Base-by-base conservation (phyloP, 352 stramenopile species). In the Globisporangium cylindrosporum region DNA sequence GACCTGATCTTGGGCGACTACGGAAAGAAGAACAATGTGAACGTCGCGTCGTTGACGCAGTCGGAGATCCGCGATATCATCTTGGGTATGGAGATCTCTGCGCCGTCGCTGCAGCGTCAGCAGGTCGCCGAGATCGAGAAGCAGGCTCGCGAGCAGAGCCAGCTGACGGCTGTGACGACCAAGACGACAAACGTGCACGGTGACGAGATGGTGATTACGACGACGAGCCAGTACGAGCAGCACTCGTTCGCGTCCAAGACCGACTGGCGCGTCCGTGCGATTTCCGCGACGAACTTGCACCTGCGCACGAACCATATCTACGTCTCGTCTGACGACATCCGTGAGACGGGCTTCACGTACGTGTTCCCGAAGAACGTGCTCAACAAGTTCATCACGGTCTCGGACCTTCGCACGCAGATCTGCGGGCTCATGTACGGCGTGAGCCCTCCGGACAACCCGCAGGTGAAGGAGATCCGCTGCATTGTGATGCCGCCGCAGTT, bases 21-120 rank as follows among this genome's bases (percentile, higher is more conserved):
- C 72, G 98, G 97, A 65, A 99, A 99, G 82, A 99, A 99, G 78
- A 99, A 99, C 82, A 99, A 99, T 75, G 98, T 99, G 34, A 99
- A 99, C 79, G 98, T 99, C 9, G 97, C 96, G 20, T 99, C 97
- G 60, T 82, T 99, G 67, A 99, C 98, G 2, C 97, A 99, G 73
- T 99, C 94, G 56, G 98, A 99, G 80, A 99, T 99, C 61, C 93
- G 98, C 62, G 98, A 99, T 74, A 99, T 99, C 71, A 99, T 99
- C 78, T 77, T 99, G 36, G 98, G 98, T 67, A 99, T 99, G 97
- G 98, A 99, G 79, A 99, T 99, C 72, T 98, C 97, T 38, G 97
- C 98, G 57, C 98, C 98, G 54, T 99, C 97, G 27, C 85, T 99
- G 62, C 98, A 99, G 73, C 91, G 98, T 6, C 98, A 99, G 75